Evolutionary conservation across 2,329 filamentous ascomycete species (phyloP), one percentile per base, ranked within the genome.

Genomic region (Alternaria angustiovoidea): DNA sequence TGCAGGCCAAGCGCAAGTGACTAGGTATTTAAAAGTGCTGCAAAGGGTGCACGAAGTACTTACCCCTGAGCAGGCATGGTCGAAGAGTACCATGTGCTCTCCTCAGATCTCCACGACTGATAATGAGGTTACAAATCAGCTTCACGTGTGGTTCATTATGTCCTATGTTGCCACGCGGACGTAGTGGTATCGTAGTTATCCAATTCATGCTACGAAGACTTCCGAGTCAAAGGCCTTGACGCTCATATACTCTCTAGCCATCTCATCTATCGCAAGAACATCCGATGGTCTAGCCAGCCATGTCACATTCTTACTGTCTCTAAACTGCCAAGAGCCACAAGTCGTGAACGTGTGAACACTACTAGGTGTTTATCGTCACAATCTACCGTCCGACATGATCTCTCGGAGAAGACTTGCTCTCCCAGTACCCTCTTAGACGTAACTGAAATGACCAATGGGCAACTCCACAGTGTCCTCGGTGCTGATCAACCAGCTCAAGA

Each of bases 311-410:
- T 11, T 0, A 20, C 18, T n/a, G 1, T 22, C 38, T 22, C 0
- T 0, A 22, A 41, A 11, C 9, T 1, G 9, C 9, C 38, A 18
- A 2, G 11, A 41, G 0, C 0, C 18, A 7, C 0, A 39, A 20
- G 3, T 9, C 0, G 7, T 39, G 9, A 20, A 20, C 4, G 8
- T 7, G 18, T 9, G 16, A 11, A 20, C 0, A 20, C 8, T 39
- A 39, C 18, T n/a, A 5, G n/a, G 0, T 39, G 4, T 11, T 39
- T 12, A 0, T 5, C 38, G 38, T 39, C 2, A 39, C 38, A 4
- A 39, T 20, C 7, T 11, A 11, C 9, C 2, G 1, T 11, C 16
- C 36, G 16, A 38, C n/a, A 38, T n/a, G n/a, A 0, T 2, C 36
- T 20, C n/a, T 4, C 7, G 1, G 38, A 39, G 39, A 22, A 18